A percentile compares a stretch with the other conserved stretches of the same genome.
Evolutionary conservation across 805 yeast genomes (phyloP).

Genomic region (Metschnikowia hibisci): DNA sequence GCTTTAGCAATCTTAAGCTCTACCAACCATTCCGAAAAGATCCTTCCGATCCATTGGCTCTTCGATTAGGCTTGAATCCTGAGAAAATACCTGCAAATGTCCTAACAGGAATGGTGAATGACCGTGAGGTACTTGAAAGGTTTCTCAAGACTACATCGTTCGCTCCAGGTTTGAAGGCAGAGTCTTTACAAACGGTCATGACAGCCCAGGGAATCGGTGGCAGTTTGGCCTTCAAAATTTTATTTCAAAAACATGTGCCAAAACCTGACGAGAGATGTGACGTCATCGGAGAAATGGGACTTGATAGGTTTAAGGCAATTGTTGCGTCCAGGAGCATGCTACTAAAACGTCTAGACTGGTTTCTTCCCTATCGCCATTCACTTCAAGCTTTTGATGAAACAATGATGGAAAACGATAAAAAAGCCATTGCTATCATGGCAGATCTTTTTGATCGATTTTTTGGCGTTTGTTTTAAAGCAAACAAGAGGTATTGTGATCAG

Average conservation of each 20-base stretch:
- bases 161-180: background rate
- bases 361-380: conserved; percentile 10
- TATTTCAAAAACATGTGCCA: conserved; percentile 5
- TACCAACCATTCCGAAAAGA: conserved; percentile 12
- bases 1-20: conserved; percentile 6
- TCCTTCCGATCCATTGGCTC: conserved; percentile 11
- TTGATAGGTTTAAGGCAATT: conserved; percentile 14
- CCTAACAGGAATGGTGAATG: conserved; percentile 9
- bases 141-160: conserved; percentile 4
- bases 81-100: conserved; percentile 9
- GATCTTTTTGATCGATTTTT: conserved; percentile 15
- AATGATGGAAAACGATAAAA: conserved; percentile 6
- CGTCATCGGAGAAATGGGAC: background rate
- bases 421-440: conserved; percentile 7
- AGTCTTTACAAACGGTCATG: conserved; percentile 9
- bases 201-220: conserved; percentile 10
- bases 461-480: conserved; percentile 11
- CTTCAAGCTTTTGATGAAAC: conserved; percentile 5
- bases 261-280: background rate
- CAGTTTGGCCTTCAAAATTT: conserved; percentile 7
- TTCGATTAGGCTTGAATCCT: conserved; percentile 12
- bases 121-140: conserved; percentile 4
- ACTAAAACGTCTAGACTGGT: conserved; percentile 9
- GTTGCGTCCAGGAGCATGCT: conserved; percentile 13
- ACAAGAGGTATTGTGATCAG: conserved; percentile 12